A percentile compares a stretch with the other conserved stretches of the same genome.
Conservation (phyloP, 352 stramenopile genomes). For the Phytopythium ostracodes region DNA sequence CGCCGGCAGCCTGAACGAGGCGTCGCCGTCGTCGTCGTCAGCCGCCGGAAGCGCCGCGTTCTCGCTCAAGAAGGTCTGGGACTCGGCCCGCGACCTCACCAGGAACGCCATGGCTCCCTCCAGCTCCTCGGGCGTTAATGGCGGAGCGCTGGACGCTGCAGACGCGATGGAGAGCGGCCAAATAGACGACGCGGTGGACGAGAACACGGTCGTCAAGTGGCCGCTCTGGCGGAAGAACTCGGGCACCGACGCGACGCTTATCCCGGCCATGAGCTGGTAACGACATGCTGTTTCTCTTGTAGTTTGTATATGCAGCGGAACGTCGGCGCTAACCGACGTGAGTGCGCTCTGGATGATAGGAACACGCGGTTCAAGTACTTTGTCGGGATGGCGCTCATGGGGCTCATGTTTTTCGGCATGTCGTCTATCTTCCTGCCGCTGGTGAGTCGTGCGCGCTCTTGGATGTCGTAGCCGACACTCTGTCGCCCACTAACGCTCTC, state of each 20-base stretch:
- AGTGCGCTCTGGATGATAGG: conserved; percentile 19
- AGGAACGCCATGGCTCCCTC: conserved; percentile 22
- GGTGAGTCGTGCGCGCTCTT: conserved; percentile 3
- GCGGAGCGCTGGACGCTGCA: conserved; percentile 13
- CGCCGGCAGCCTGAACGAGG: conserved; percentile 7
- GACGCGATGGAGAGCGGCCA: conserved; percentile 52
- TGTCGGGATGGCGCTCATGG: conserved; percentile 64
- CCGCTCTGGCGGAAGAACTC: conserved; percentile 41
- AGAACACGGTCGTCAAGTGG: conserved; percentile 23
- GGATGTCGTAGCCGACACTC: background rate
- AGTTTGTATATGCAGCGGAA: background rate
- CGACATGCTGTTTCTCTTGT: background rate
- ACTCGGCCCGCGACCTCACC: conserved; percentile 52
- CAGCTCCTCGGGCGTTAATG: conserved; percentile 6
- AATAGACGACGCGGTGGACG: conserved; percentile 16
- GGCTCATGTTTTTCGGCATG: conserved; percentile 81
- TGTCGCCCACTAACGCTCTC: background rate
- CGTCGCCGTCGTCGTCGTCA: background rate
- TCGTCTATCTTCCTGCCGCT: conserved; percentile 73
- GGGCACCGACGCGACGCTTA: conserved; percentile 21
- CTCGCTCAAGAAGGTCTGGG: conserved; percentile 61
- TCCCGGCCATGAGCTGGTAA: conserved; percentile 61
- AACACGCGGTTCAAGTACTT: conserved; percentile 82
- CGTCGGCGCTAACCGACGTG: background rate
- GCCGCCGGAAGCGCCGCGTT: conserved; percentile 8